A percentile compares a stretch with the other conserved stretches of the same genome.
Conservation (phyloP, 768 basidiomycete species). For the Lentinus brumalis region DNA sequence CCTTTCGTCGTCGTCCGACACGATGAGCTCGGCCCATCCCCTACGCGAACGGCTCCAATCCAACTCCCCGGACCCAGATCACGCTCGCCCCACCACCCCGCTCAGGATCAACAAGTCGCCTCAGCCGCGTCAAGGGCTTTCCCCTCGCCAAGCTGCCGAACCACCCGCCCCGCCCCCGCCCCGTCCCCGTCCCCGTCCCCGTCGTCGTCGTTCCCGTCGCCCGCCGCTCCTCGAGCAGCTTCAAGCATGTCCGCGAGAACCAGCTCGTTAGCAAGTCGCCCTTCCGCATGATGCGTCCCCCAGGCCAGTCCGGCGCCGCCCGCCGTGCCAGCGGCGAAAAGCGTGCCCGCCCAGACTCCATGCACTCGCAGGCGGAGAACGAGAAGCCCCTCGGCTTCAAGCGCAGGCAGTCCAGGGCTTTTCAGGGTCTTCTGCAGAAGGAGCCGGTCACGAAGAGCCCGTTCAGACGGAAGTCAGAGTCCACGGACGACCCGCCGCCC, state of each 20-base stretch:
- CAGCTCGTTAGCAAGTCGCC: conserved; percentile 86
- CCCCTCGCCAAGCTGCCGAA: conserved; percentile 28
- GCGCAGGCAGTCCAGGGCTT: conserved; percentile 73
- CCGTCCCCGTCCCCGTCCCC: conserved; percentile 26
- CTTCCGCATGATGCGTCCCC: conserved; percentile 67
- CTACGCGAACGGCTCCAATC: conserved; percentile 24
- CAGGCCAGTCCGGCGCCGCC: conserved; percentile 33
- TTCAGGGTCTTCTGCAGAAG: conserved; percentile 71
- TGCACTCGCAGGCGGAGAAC: conserved; percentile 72
- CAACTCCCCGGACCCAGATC: conserved; percentile 23
- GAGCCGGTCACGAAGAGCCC: conserved; percentile 85
- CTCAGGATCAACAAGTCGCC: conserved; percentile 68
- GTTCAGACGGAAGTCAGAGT: conserved; percentile 46
- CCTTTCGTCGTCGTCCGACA: background rate
- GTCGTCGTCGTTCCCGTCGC: conserved; percentile 52
- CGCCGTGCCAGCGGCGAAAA: conserved; percentile 77
- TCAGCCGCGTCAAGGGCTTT: conserved; percentile 36
- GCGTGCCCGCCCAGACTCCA: conserved; percentile 69
- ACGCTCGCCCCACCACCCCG: conserved; percentile 57
- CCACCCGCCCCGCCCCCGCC: conserved; percentile 16
- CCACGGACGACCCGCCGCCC: conserved; percentile 28
- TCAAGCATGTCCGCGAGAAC: conserved; percentile 73
- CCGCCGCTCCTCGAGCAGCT: conserved; percentile 76
- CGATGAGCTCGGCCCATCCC: conserved; percentile 22
- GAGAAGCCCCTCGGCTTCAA: conserved; percentile 72